Conservation (phyloP, 2,329 filamentous ascomycete species). For the Diplodia scrobiculata region DNA sequence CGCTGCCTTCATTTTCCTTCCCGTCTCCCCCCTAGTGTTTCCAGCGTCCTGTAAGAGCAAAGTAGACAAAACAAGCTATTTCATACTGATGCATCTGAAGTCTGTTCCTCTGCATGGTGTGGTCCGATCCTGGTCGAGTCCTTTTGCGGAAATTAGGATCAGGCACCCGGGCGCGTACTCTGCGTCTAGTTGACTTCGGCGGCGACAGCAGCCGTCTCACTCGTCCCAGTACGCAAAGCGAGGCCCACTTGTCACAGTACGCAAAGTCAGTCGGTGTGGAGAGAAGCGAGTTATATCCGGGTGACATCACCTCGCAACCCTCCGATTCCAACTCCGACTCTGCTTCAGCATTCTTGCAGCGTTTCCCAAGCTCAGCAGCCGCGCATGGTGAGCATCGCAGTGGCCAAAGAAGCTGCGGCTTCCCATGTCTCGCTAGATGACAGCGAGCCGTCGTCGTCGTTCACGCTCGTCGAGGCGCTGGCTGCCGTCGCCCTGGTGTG, state of each 20-base stretch:
- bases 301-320: conserved; percentile 13
- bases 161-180: background rate
- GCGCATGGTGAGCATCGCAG: conserved; percentile 42
- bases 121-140: background rate
- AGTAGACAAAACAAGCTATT: too few species aligned
- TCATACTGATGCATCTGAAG: too few species aligned
- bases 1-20: background rate
- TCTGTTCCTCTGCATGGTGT: background rate
- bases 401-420: conserved; percentile 29
- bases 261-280: background rate
- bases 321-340: conserved; percentile 19
- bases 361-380: conserved; percentile 15
- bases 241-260: background rate
- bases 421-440: conserved; percentile 32
- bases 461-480: conserved; percentile 43
- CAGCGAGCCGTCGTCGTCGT: conserved; percentile 36
- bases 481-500: conserved; percentile 57
- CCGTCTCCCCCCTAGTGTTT: background rate
- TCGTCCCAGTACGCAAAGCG: background rate
- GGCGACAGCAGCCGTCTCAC: background rate
- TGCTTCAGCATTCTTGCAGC: background rate
- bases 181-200: background rate
- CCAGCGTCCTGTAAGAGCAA: too few species aligned
- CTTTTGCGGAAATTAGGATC: background rate
- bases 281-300: background rate